Percentiles rank a stretch among this genome's conserved stretches.
Evolutionary conservation across 805 yeast genomes (phyloP).

Genomic region (Saccharomycopsis guyanensis): DNA sequence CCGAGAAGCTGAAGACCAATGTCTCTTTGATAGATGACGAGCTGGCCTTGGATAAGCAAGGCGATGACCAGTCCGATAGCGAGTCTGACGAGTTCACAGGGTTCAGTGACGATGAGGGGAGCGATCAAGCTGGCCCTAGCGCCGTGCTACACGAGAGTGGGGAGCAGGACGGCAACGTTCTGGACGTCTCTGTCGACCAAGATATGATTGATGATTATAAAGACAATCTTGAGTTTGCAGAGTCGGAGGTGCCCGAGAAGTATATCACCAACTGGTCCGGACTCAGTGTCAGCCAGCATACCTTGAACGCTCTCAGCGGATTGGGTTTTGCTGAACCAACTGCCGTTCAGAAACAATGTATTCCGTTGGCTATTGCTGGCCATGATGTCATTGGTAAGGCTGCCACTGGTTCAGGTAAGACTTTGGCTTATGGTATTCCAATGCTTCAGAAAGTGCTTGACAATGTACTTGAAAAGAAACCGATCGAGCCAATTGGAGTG

Average conservation of each 20-base stretch:
- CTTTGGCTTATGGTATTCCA: conserved; percentile 92
- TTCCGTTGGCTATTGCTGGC: conserved; percentile 68
- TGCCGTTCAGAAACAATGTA: conserved; percentile 67
- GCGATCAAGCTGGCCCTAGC: conserved; percentile 16
- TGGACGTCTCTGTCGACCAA: conserved; percentile 17
- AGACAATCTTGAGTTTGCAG: conserved; percentile 25
- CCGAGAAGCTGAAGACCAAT: conserved; percentile 16
- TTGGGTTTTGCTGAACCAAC: conserved; percentile 68
- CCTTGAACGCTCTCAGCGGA: conserved; percentile 52
- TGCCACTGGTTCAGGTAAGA: conserved; percentile 96
- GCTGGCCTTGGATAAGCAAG: conserved; percentile 23
- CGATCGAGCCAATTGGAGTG: conserved; percentile 56
- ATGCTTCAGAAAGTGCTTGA: conserved; percentile 59
- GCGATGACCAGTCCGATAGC: conserved; percentile 5
- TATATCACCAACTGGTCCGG: conserved; percentile 57
- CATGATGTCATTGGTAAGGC: conserved; percentile 92
- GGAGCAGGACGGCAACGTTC: conserved; percentile 23
- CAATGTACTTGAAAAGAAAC: conserved; percentile 21
- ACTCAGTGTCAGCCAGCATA: conserved; percentile 41
- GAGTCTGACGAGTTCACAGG: conserved; percentile 19
- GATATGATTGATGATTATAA: conserved; percentile 29
- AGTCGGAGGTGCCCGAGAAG: conserved; percentile 25
- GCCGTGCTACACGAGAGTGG: conserved; percentile 23
- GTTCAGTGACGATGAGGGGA: conserved; percentile 23
- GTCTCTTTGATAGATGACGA: conserved; percentile 20